Percentiles rank a stretch among this genome's conserved stretches.
Evolutionary conservation across 306 rosid species (phyloP).

Genomic region (Begonia fuchsioides): DNA sequence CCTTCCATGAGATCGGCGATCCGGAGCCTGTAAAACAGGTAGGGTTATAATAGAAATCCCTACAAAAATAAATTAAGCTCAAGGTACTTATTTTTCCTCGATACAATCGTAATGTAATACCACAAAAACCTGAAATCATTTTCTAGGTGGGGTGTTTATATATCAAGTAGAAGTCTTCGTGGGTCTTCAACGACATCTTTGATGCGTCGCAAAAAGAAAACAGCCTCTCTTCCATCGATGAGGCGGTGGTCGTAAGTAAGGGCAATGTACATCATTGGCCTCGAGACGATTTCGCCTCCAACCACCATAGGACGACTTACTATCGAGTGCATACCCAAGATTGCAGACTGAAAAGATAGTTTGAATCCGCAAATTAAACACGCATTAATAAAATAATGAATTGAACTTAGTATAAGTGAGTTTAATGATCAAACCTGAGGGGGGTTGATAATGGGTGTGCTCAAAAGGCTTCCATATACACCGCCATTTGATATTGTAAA

Average conservation of each 20-base stretch:
- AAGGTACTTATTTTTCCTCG: neutral
- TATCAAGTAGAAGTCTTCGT: constrained; percentile 63
- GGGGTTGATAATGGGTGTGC: constrained; percentile 80
- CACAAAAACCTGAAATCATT: neutral
- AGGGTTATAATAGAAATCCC: neutral
- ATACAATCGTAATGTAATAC: neutral
- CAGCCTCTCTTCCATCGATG: constrained; percentile 92
- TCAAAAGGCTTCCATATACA: constrained; percentile 74
- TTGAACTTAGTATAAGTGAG: neutral
- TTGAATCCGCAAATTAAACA: too few relatives aligned
- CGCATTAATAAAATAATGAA: neutral
- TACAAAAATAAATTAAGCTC: neutral
- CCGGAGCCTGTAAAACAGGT: neutral
- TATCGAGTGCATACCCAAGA: constrained; percentile 86
- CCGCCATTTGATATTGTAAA: constrained; percentile 81
- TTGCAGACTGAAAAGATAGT: constrained; percentile 40
- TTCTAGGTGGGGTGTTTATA: constrained; percentile 16
- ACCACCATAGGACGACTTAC: constrained; percentile 59
- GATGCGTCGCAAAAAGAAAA: constrained; percentile 64
- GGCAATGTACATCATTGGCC: constrained; percentile 73
- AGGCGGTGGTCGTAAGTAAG: constrained; percentile 75
- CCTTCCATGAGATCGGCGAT: neutral
- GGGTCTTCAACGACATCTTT: constrained; percentile 71
- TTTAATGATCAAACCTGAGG: constrained; percentile 40
- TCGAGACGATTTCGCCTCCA: constrained; percentile 49